A percentile compares a stretch with the other conserved stretches of the same genome.
phyloP scores from a whole-genome alignment of 73 alveolate genomes.

The Symbiodinium natans region DNA sequence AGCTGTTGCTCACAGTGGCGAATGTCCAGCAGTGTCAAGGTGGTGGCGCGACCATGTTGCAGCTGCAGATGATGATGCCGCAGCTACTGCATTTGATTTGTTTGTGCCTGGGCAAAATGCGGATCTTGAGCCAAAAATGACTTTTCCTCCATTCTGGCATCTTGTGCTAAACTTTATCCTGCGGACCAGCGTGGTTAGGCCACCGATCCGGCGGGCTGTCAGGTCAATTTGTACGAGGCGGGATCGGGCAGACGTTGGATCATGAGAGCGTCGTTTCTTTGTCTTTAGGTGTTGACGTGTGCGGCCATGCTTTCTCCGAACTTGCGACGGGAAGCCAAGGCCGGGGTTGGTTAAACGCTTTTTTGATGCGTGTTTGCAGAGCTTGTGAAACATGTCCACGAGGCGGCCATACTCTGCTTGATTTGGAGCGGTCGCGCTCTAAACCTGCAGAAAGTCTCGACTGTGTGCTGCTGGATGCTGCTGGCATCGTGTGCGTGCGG shows the following conservation, averaged over 20 bases:
- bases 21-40: not conserved
- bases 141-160: not conserved
- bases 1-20: not conserved
- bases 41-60: constrained; percentile 78
- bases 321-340: constrained; percentile 80
- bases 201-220: constrained; percentile 83
- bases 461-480: too few species aligned
- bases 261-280: not conserved
- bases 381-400: too few species aligned
- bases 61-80: constrained; percentile 53
- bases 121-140: not conserved
- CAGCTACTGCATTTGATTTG: constrained; percentile 36
- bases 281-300: constrained; percentile 29
- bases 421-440: constrained; percentile 54
- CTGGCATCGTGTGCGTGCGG: too few species aligned
- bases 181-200: not conserved
- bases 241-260: not conserved
- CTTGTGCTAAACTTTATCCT: not conserved
- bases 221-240: constrained; percentile 69
- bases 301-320: constrained; percentile 56
- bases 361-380: too few species aligned
- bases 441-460: not conserved
- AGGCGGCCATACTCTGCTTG: constrained; percentile 69
- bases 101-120: not conserved
- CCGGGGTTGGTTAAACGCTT: too few species aligned